phyloP scores from a whole-genome alignment of 495 filamentous ascomycete genomes.

The Penicillium egyptiacum region DNA sequence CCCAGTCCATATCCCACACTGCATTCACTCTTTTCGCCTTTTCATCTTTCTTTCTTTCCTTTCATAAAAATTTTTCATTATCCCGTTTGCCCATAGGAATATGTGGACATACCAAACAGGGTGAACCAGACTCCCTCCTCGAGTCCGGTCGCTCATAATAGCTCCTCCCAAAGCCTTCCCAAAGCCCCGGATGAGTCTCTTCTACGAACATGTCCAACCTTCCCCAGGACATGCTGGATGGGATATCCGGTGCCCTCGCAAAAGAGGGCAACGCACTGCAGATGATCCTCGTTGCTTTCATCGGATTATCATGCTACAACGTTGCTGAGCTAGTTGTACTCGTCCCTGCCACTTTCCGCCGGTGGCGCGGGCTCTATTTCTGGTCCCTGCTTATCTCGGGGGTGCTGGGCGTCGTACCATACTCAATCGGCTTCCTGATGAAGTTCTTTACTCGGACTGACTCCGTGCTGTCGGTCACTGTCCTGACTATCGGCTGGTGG shows the following conservation, averaged over 20 bases:
- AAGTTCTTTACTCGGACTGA: constrained; percentile 47
- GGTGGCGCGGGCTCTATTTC: constrained; percentile 55
- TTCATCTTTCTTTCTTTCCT: constrained; percentile 3
- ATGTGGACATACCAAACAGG: constrained; percentile 28
- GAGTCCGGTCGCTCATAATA: constrained; percentile 1
- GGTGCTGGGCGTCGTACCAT: constrained; percentile 45
- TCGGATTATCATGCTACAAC: constrained; percentile 52
- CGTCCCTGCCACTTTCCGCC: constrained; percentile 51
- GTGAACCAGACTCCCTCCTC: constrained; percentile 11
- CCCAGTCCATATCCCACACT: constrained; percentile 9
- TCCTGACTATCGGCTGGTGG: constrained; percentile 55
- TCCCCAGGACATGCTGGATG: constrained; percentile 32
- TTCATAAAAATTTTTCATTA: neutral
- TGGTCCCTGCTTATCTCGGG: constrained; percentile 51
- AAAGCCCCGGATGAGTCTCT: constrained; percentile 1
- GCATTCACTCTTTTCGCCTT: neutral
- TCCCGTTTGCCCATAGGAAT: constrained; percentile 3
- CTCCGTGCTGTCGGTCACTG: constrained; percentile 40
- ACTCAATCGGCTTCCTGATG: constrained; percentile 53
- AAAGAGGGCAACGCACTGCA: constrained; percentile 27
- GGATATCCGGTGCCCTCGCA: constrained; percentile 39
- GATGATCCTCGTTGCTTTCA: constrained; percentile 46
- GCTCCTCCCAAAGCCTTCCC: neutral
- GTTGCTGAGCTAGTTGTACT: constrained; percentile 50
- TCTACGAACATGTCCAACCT: constrained; percentile 18